These are phyloP conservation scores for Phytophthora uliginosa DNA, from an alignment of 352 stramenopile species.

Conservation along the genomic window DNA sequence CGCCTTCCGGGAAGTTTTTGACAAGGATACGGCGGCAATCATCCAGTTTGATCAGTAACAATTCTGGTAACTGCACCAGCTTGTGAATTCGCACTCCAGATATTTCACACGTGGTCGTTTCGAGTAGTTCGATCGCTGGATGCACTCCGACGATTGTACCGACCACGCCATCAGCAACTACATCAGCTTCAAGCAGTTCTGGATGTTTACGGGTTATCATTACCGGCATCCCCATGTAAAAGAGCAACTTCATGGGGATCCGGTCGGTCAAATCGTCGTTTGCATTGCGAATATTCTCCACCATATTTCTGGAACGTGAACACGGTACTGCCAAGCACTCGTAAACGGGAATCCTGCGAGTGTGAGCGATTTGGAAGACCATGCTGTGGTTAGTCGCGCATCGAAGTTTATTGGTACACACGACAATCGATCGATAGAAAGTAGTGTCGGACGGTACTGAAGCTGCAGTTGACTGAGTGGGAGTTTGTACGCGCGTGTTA, in stretches of 20 bases:
- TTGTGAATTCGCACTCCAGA: background rate
- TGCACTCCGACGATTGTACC: slow-evolving; percentile 23
- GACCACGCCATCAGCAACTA: slow-evolving; percentile 25
- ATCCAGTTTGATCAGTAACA: slow-evolving; percentile 20
- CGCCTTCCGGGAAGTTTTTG: too few species aligned
- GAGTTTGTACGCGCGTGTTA: slow-evolving; percentile 8
- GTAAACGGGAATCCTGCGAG: background rate
- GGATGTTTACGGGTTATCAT: slow-evolving; percentile 26
- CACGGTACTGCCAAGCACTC: slow-evolving; percentile 2
- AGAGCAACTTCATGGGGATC: slow-evolving; percentile 21
- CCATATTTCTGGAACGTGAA: background rate
- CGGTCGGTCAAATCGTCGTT: slow-evolving; percentile 18
- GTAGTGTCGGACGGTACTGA: background rate
- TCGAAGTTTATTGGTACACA: slow-evolving; percentile 26
- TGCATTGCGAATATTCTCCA: slow-evolving; percentile 3
- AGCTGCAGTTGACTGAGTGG: background rate
- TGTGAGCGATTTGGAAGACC: slow-evolving; percentile 8
- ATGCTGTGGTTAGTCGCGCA: slow-evolving; percentile 21
- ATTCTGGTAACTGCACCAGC: slow-evolving; percentile 3
- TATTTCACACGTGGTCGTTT: background rate
- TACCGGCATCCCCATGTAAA: slow-evolving; percentile 28
- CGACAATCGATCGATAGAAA: slow-evolving; percentile 23
- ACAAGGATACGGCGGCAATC: background rate
- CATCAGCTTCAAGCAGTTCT: background rate
- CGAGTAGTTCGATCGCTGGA: background rate